phyloP scores from a whole-genome alignment of 176 grass and related monocot species.

The Carex cristatella region DNA sequence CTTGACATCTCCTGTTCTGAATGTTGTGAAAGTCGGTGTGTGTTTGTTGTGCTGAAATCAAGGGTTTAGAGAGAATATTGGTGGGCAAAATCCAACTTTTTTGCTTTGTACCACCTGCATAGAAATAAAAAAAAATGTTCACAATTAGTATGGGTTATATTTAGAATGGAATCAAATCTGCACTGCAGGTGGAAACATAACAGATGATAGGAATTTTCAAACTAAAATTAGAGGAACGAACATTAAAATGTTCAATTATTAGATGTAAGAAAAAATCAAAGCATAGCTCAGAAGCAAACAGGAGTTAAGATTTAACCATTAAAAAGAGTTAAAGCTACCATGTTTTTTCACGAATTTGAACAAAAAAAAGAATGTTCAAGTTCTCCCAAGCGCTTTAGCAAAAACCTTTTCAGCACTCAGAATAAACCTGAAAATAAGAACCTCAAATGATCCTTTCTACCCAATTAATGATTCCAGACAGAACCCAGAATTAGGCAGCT shows the following conservation, averaged over 20 bases:
- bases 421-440: neutral
- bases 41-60: slow-evolving; percentile 10
- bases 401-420: neutral
- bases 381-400: neutral
- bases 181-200: neutral
- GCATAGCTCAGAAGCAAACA: slow-evolving; percentile 9
- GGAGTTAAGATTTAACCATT: neutral
- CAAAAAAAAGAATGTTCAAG: neutral
- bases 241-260: neutral
- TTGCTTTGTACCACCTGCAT: neutral
- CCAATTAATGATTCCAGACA: neutral
- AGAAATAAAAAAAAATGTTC: neutral
- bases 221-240: neutral
- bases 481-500: neutral
- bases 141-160: neutral
- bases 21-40: neutral
- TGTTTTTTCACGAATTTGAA: neutral
- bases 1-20: slow-evolving; percentile 51
- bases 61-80: slow-evolving; percentile 12
- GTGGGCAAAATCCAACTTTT: neutral
- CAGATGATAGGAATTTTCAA: neutral
- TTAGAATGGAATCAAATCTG: neutral
- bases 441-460: neutral
- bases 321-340: neutral
- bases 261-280: neutral